A percentile compares a stretch with the other conserved stretches of the same genome.
phyloP scores from a whole-genome alignment of 345 rosid genomes.

The Murraya paniculata region DNA sequence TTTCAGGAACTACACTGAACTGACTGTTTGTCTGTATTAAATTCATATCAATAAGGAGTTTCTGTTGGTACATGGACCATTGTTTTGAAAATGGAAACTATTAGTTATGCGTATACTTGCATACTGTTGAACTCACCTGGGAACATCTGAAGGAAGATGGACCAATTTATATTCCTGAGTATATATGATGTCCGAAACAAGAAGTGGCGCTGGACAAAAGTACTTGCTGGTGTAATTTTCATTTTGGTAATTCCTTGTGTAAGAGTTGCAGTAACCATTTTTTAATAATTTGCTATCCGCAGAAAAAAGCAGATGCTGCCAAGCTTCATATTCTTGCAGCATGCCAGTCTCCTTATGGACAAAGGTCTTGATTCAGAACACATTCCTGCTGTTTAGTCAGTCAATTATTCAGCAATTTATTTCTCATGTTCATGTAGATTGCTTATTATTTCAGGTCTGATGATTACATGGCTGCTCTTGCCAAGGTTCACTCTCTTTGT shows the following conservation, averaged over 20 bases:
- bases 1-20: not conserved
- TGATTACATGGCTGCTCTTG: constrained; percentile 87
- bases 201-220: not conserved
- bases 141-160: not conserved
- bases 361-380: constrained; percentile 43
- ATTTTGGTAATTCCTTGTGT: not conserved
- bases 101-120: not conserved
- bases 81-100: not conserved
- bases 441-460: constrained; percentile 60
- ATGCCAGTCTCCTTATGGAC: constrained; percentile 64
- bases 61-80: not conserved
- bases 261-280: not conserved
- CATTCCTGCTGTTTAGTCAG: not conserved
- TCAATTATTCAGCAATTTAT: not conserved
- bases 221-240: not conserved
- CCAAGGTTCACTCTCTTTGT: constrained; percentile 74
- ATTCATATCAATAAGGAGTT: not conserved
- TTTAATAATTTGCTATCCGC: constrained; percentile 13
- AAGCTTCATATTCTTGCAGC: constrained; percentile 62
- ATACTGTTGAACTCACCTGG: not conserved
- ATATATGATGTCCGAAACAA: not conserved
- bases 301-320: constrained; percentile 69
- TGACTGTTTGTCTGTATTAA: not conserved
- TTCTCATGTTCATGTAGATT: not conserved
- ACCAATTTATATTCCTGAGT: not conserved